These are phyloP conservation scores for Hanseniaspora uvarum DNA, from an alignment of 1,139 yeast species.

Conservation along the genomic window DNA sequence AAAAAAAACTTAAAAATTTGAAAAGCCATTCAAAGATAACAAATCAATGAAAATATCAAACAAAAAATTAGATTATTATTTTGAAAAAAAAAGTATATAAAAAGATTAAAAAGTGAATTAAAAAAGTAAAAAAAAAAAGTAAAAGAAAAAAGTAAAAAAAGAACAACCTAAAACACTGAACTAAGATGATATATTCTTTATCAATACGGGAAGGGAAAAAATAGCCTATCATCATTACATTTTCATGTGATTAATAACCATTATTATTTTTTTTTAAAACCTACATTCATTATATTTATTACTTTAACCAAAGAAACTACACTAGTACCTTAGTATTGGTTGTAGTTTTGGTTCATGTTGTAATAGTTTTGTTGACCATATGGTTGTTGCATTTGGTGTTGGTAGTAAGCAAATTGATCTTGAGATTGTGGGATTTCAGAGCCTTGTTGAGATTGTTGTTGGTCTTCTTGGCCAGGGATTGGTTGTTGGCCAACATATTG, in stretches of 20 bases:
- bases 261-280: not conserved
- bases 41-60: not conserved
- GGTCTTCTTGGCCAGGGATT: slow-evolving; percentile 19
- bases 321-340: slow-evolving; percentile 8
- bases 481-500: slow-evolving; percentile 15
- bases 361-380: slow-evolving; percentile 30
- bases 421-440: slow-evolving; percentile 23
- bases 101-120: not conserved
- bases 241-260: too few species aligned
- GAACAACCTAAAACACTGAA: not conserved
- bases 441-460: slow-evolving; percentile 23
- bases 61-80: not conserved
- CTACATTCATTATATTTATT: not conserved
- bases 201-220: too few species aligned
- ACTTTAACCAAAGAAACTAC: not conserved
- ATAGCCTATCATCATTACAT: too few species aligned
- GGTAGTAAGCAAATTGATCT: slow-evolving; percentile 22
- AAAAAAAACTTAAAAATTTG: not conserved
- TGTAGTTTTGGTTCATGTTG: slow-evolving; percentile 16
- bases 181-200: not conserved
- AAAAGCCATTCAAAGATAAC: not conserved
- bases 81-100: not conserved
- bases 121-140: not conserved
- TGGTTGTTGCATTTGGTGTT: slow-evolving; percentile 25
- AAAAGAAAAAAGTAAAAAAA: not conserved